Percentiles rank a stretch among this genome's conserved stretches.
phyloP scores from a whole-genome alignment of 345 rosid genomes.

The Salix arbutifolia region DNA sequence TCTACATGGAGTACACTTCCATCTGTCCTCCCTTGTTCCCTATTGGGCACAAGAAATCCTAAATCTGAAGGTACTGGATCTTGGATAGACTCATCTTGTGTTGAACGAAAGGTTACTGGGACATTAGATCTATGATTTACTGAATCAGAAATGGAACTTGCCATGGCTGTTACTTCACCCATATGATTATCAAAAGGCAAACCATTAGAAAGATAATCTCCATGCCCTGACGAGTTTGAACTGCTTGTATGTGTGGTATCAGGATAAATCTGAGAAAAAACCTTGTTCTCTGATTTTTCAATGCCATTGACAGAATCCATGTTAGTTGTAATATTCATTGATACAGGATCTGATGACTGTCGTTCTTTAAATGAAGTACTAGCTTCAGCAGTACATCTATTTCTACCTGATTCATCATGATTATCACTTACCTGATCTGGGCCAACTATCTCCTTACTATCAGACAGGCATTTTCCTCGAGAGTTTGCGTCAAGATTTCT shows the following conservation, averaged over 20 bases:
- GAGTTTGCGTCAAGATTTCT: conserved; percentile 23
- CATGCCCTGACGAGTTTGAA: conserved; percentile 28
- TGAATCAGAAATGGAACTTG: conserved; percentile 22
- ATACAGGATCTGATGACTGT: conserved; percentile 44
- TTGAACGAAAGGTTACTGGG: conserved; percentile 15
- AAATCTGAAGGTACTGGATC: conserved; percentile 41
- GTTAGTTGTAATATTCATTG: conserved; percentile 42
- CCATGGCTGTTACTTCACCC: conserved; percentile 22
- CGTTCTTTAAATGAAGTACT: conserved; percentile 41
- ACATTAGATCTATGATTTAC: conserved; percentile 28
- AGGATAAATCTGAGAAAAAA: conserved; percentile 30
- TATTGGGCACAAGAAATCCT: conserved; percentile 43
- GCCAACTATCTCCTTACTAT: conserved; percentile 36
- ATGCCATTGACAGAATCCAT: conserved; percentile 43
- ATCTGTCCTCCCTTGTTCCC: conserved; percentile 38
- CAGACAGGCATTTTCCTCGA: conserved; percentile 31
- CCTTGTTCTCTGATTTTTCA: conserved; percentile 37
- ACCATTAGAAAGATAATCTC: conserved; percentile 23
- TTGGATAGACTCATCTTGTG: conserved; percentile 31
- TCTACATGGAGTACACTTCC: conserved; percentile 49
- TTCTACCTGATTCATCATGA: conserved; percentile 35
- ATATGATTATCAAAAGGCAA: conserved; percentile 28
- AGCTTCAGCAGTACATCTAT: conserved; percentile 37
- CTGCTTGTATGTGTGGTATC: conserved; percentile 26
- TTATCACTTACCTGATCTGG: conserved; percentile 42